Base-by-base conservation (phyloP, 345 rosid genomes). In the Carallia pectinifolia region DNA sequence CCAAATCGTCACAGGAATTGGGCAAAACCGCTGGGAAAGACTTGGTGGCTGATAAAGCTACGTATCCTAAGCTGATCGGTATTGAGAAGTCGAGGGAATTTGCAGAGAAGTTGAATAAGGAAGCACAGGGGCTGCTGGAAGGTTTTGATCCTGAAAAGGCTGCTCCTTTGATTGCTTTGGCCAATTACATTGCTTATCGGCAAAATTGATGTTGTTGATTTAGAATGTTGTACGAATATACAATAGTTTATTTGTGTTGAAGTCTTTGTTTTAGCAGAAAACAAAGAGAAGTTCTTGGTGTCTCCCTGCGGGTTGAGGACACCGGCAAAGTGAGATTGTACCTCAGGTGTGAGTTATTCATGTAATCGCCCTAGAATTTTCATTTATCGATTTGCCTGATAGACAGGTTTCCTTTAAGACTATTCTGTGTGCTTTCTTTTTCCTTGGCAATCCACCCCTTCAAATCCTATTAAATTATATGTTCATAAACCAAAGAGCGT, bases 1-100 rank as follows among this genome's bases (percentile, higher is more conserved):
- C 99, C 1, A 86, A 79, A 73, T 90, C 99, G 1, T 90, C 97
- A 0, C 47, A 85, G 52, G 97, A 95, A 63, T 53, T 92, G 67
- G 99, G 99, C 29, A 92, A 95, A 81, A 92, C 99, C 4, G 99
- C 97, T 0, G 98, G 99, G 23, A 95, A 95, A 78, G 99, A 95
- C 67, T 76, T 95, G 84, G 82, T 88, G 61, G 97, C 98, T 0
- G 96, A 90, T 76, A 92, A 92, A 53, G 68, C 73, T 10, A 95
- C 97, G 0, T 95, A 90, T 68, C 98, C 99, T 0, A 95, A 89
- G 79, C 75, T 92, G n/a, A 58, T 95, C 82, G 99, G 99, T 50
- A 70, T 95, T 23, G 92, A 92, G 74, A 82, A 85, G 68, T 88
- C 99, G 0, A 81, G 78, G 79, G 86, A 87, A 15, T 88, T 95